Evolutionary conservation across 2,329 filamentous ascomycete species (phyloP).

Genomic region (Alternaria arbusti): DNA sequence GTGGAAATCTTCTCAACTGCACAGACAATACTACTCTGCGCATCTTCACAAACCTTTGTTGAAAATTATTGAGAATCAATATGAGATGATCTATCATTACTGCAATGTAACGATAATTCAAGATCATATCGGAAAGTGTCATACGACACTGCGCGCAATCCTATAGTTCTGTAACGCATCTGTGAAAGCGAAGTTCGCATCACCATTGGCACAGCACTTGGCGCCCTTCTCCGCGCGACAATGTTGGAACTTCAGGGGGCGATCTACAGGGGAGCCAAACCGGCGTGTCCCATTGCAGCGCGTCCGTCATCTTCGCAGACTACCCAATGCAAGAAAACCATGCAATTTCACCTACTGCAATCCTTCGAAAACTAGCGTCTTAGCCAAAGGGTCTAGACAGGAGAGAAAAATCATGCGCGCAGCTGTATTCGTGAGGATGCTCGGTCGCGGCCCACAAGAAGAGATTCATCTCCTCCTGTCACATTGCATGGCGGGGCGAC

Average conservation of each 20-base stretch:
- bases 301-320: not conserved
- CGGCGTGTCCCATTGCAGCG: constrained; percentile 2
- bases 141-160: not conserved
- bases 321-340: not conserved
- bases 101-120: not conserved
- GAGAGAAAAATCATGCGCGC: not conserved
- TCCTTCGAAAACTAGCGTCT: not conserved
- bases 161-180: constrained; percentile 3
- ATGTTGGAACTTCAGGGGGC: constrained; percentile 6
- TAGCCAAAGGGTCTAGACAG: not conserved
- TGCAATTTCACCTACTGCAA: not conserved
- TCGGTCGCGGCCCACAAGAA: not conserved
- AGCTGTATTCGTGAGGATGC: not conserved
- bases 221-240: not conserved
- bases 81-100: not conserved
- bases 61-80: not conserved
- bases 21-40: not conserved
- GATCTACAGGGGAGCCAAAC: constrained; percentile 14
- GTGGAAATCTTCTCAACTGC: not conserved
- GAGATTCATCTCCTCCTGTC: not conserved
- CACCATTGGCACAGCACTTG: constrained; percentile 9
- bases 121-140: not conserved
- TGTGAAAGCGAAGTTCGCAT: not conserved
- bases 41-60: not conserved
- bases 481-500: not conserved